Evolutionary conservation across 805 yeast genomes (phyloP).

Genomic region (Limtongozyma cylindracea): DNA sequence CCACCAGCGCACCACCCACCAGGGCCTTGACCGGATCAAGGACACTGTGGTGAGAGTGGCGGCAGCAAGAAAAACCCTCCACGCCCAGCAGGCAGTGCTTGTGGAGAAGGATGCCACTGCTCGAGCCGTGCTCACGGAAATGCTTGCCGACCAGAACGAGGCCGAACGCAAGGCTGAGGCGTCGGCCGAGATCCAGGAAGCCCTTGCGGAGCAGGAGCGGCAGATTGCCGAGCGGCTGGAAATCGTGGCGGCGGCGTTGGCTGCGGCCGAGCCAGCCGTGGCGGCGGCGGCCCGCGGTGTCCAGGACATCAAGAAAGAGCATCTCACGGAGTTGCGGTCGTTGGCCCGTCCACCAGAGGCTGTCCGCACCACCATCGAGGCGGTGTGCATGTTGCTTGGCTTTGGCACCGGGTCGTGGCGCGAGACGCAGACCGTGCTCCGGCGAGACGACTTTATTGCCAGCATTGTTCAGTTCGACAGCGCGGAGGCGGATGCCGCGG

Average conservation of each 20-base stretch:
- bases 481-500: conserved; percentile 25
- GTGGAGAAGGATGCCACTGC: conserved; percentile 42
- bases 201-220: conserved; percentile 39
- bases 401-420: conserved; percentile 46
- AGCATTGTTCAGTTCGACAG: conserved; percentile 56
- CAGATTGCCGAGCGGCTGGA: conserved; percentile 27
- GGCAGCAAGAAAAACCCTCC: conserved; percentile 24
- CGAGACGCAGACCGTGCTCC: conserved; percentile 55
- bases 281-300: conserved; percentile 72
- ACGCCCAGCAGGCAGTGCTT: conserved; percentile 23
- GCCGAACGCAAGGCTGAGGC: conserved; percentile 82
- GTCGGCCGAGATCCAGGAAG: conserved; percentile 47
- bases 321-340: conserved; percentile 68
- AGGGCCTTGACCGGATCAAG: conserved; percentile 46
- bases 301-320: conserved; percentile 80
- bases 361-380: conserved; percentile 64
- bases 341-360: conserved; percentile 82
- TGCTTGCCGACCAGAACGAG: conserved; percentile 72
- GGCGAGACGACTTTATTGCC: conserved; percentile 72
- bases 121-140: conserved; percentile 36
- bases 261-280: conserved; percentile 63
- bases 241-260: conserved; percentile 36
- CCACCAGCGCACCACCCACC: too few species aligned
- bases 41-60: conserved; percentile 60
- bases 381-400: conserved; percentile 69